Evolutionary conservation across 208 protist genomes (phyloP).

Genomic region (Wallacemonas sp.): DNA sequence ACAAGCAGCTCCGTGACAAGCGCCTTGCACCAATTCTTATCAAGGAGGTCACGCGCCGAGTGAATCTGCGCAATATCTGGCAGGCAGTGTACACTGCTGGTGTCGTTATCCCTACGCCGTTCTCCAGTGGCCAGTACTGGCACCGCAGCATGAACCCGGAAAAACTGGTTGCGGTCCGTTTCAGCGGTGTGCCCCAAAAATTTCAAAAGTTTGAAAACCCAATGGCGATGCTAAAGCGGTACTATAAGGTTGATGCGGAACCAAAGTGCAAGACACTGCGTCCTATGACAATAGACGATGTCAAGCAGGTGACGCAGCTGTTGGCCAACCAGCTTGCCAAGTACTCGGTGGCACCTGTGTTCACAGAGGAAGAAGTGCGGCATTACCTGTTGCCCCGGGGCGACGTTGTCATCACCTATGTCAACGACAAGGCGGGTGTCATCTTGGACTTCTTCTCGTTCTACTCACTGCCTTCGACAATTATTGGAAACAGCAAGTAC

Average conservation of each 20-base stretch:
- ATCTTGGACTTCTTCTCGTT: slow-evolving; percentile 98
- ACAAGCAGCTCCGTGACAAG: slow-evolving; percentile 97
- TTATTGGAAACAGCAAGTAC: slow-evolving; percentile 95
- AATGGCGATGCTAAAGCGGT: slow-evolving; percentile 75
- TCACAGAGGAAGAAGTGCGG: slow-evolving; percentile 92
- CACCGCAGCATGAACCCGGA: slow-evolving; percentile 98
- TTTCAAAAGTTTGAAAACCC: slow-evolving; percentile 85
- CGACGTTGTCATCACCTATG: slow-evolving; percentile 95
- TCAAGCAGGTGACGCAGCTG: slow-evolving; percentile 65
- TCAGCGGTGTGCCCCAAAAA: slow-evolving; percentile 57
- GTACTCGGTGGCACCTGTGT: slow-evolving; percentile 87
- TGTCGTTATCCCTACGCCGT: slow-evolving; percentile 95
- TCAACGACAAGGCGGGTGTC: slow-evolving; percentile 80
- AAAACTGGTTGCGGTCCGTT: slow-evolving; percentile 94
- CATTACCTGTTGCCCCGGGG: slow-evolving; percentile 96
- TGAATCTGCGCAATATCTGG: slow-evolving; percentile 95
- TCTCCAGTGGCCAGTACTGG: slow-evolving; percentile 94
- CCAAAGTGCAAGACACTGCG: slow-evolving; percentile 65
- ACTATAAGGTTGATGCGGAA: slow-evolving; percentile 62
- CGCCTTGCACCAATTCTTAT: slow-evolving; percentile 98
- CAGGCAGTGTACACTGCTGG: slow-evolving; percentile 99
- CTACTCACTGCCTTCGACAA: slow-evolving; percentile 97
- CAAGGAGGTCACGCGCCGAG: slow-evolving; percentile 98
- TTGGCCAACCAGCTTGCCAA: slow-evolving; percentile 80
- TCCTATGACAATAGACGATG: slow-evolving; percentile 79